A percentile compares a stretch with the other conserved stretches of the same genome.
These are phyloP conservation scores for Pyracantha coccinea DNA, from an alignment of 331 rosid genomes.

Conservation along the genomic window DNA sequence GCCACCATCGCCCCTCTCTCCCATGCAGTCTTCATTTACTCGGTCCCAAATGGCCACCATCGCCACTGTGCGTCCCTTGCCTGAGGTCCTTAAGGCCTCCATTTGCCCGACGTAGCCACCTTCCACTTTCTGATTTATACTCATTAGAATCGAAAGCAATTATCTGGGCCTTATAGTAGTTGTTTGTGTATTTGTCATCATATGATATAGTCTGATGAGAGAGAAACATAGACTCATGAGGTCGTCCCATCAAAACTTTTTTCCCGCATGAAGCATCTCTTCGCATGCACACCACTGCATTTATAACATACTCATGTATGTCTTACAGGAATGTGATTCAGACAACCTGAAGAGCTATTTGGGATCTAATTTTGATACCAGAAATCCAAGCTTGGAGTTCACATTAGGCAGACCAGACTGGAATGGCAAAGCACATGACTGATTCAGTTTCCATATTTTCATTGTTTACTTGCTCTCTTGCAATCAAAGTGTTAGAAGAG, in stretches of 20 bases:
- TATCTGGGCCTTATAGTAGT: too few relatives aligned
- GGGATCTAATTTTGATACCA: constrained; percentile 49
- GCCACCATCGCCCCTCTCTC: background rate
- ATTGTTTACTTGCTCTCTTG: constrained; percentile 7
- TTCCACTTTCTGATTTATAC: background rate
- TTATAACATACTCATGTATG: background rate
- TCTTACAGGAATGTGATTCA: constrained; percentile 70
- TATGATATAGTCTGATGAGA: background rate
- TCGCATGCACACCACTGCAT: background rate
- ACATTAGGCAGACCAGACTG: constrained; percentile 93
- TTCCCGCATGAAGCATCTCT: background rate
- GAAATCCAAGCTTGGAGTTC: constrained; percentile 89
- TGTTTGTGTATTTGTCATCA: background rate
- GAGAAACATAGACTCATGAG: background rate
- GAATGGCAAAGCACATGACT: constrained; percentile 59
- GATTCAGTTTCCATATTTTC: constrained; percentile 15
- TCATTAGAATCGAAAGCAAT: too few relatives aligned
- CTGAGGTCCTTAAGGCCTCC: background rate
- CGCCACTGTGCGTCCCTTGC: background rate
- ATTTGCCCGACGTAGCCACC: background rate
- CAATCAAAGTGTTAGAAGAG: background rate
- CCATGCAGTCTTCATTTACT: background rate
- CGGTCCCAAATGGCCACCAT: background rate
- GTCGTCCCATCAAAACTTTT: background rate
- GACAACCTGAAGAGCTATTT: constrained; percentile 38